Evolutionary conservation across 2,329 filamentous ascomycete genomes (phyloP), one percentile per base, ranked within the genome.

Genomic region (Fusarium nelsonii): DNA sequence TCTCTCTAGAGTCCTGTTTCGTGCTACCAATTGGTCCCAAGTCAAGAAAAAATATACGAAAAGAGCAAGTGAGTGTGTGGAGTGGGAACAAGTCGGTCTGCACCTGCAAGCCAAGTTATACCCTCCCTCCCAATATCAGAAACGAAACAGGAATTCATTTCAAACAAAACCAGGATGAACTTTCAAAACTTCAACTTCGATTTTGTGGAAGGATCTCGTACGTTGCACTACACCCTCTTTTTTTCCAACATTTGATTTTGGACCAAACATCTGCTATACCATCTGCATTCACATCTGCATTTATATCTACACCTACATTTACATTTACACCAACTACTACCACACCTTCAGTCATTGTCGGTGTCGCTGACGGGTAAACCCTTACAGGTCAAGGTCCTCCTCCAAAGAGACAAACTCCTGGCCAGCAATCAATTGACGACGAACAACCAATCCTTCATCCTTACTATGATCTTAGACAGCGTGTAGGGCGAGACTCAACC

Each of bases 201-300:
- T 64, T 71, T 77, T 75, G 75, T 78, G 70, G 79, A 81, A 75
- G 74, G 72, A 68, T 69, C 74, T 69, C 76, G 79, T 81, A 80
- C 72, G 78, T 79, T 51, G 58, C 68, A 63, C 49, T 48, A 45
- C 58, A 66, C 52, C 52, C 45, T 65, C 46, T 56, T 51, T 49
- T 41, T 26, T 44, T 23, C 44, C 28, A 20, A 18, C 33, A 51
- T 51, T 12, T 28, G 20, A 15, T 50, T 49, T 49, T 39, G 23
- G 20, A 26, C 33, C 20, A 26, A 20, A 49, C 20, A 50, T 50
- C 30, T 37, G 33, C 41, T 49, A 50, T 20, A 49, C 52, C 37
- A 52, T 46, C 20, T 58, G 34, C 52, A 34, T 30, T 20, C 23
- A 30, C 32, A 51, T 46, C 28, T 57, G 30, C 54, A 45, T 23